phyloP scores from a whole-genome alignment of 2,329 filamentous ascomycete species.

The Sporothrix pseudoabietina region DNA sequence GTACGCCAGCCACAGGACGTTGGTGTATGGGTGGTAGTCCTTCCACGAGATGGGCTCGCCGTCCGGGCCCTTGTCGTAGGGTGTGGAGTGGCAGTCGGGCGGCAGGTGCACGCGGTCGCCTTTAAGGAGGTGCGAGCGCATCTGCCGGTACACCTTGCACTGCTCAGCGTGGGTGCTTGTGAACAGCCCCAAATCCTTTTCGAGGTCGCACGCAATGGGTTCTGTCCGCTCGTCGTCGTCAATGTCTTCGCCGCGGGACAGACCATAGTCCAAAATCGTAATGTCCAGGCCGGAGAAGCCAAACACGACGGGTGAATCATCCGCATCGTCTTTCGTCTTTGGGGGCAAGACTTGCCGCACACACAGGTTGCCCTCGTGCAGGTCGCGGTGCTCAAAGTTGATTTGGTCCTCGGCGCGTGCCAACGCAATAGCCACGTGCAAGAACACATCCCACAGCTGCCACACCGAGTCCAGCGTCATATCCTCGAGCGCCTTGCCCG shows the following conservation, averaged over 20 bases:
- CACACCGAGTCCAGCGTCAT: conserved; percentile 52
- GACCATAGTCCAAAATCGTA: conserved; percentile 66
- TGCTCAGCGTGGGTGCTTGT: conserved; percentile 62
- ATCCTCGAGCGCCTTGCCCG: conserved; percentile 62
- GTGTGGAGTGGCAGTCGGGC: conserved; percentile 49
- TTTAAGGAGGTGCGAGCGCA: conserved; percentile 59
- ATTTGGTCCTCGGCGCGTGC: conserved; percentile 60
- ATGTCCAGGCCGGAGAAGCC: conserved; percentile 64
- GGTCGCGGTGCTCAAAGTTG: conserved; percentile 58
- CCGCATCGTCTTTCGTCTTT: conserved; percentile 33
- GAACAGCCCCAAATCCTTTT: conserved; percentile 62
- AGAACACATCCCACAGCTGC: conserved; percentile 65
- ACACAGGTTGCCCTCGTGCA: conserved; percentile 16
- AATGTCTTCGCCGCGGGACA: conserved; percentile 56
- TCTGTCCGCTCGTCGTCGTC: conserved; percentile 43
- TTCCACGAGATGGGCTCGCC: conserved; percentile 57
- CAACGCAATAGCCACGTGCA: conserved; percentile 62
- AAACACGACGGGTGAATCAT: conserved; percentile 47
- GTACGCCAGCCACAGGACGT: conserved; percentile 67
- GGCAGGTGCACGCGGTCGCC: conserved; percentile 55
- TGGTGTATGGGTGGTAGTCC: conserved; percentile 61
- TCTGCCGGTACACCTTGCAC: conserved; percentile 63
- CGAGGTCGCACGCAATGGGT: conserved; percentile 58
- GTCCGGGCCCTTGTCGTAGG: conserved; percentile 51
- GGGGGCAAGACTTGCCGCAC: conserved; percentile 49